Evolutionary conservation across 805 yeast species (phyloP), one percentile per base, ranked within the genome.

Genomic region (Myxozyma kluyveri): DNA sequence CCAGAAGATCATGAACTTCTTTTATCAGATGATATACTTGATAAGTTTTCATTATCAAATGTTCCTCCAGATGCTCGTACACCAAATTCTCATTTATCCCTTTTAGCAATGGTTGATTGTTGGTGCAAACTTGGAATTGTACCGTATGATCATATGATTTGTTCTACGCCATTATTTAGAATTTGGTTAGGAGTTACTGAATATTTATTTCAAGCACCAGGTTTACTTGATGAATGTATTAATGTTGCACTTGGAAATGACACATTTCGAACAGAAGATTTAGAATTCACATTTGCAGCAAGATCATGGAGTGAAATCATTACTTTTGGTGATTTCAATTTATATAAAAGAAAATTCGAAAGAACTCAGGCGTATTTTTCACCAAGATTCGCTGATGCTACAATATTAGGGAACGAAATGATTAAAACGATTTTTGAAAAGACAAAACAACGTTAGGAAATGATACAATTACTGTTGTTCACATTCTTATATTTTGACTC

Each of bases 61-160:
- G 78, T 75, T 22, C 88, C 88, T 1, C 88, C 87, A 1, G 73
- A 72, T 14, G 82, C 27, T 68, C 77, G 54, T 77, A 81, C 46
- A 22, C 95, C 95, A 41, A 93, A 93, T 67, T 87, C 96, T 2
- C 99, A 93, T 68, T 72, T 93, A 44, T 86, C 96, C 1, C 70
- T 93, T 35, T 70, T 93, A 50, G 95, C 95, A 1, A 89, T 93
- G 42, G 98, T 88, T 1, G 98, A 93, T 69, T 83, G 93, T 64
- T 93, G 99, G 99, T 80, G 78, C 63, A 83, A 82, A 57, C 70
- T 88, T 39, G 85, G 84, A 0, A 88, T 93, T 38, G 84, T 86
- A 32, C 99, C 99, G 3, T 91, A 93, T 65, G 96, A 91, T 67
- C 99, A 93, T 69, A 90, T 91, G 71, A 90, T 91, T 53, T 91